Base-by-base conservation (phyloP, 1,284 basidiomycete species). In the Cerrena zonata region DNA sequence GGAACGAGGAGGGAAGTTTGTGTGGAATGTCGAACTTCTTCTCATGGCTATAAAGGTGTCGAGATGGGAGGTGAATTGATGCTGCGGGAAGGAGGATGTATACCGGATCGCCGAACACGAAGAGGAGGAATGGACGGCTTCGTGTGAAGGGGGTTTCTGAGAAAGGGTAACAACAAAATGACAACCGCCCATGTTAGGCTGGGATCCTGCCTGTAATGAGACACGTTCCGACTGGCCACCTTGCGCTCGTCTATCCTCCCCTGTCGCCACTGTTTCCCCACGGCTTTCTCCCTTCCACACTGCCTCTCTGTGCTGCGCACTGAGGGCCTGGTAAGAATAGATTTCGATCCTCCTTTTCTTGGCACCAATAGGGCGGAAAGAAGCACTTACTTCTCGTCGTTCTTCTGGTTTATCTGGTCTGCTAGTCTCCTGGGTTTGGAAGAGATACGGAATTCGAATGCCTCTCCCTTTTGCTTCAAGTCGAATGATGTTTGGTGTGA, bases 21-120 rank as follows among this genome's bases (percentile, higher is more conserved):
- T 13, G 22, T 4, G 10, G 27, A 10, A 34, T 26, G 18, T 15
- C 5, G 48, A 41, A 45, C 18, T 34, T 19, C 15, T 46, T 40
- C 37, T 36, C 36, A 34, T 24, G 34, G 24, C 44, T 50, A 42
- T 50, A 50, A 44, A 50, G 25, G 15, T 38, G 34, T 23, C 10
- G 36, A 36, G 22, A 11, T 45, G 42, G 49, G 34, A 37, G 30
- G 23, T 3, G 10, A 34, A 45, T 13, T 40, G 27, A 23, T 50
- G 44, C 49, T 50, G 49, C 49, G 49, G 49, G 45, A n/a, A 38
- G 23, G 12, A 49, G 30, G 30, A 30, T 40, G 22, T 19, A 27
- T 41, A 26, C 27, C 49, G 49, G 34, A 26, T 30, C 10, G 46
- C 30, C 41, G 18, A 36, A 22, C 40, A 26, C 23, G 21, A 42